Evolutionary conservation across 73 alveolate species (phyloP).

Genomic region (Paramecium tetraurelia): DNA sequence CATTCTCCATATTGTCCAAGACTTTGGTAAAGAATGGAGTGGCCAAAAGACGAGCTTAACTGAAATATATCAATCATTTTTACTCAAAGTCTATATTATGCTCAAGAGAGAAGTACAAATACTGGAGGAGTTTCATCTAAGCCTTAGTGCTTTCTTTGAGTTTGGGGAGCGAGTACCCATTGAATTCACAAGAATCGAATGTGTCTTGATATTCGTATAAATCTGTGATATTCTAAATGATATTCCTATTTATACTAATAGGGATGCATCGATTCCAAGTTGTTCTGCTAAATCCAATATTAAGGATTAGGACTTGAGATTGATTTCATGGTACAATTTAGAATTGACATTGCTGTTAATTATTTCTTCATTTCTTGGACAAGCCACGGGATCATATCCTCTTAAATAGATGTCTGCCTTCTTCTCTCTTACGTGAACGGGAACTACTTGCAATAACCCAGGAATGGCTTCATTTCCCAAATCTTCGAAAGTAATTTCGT

Average conservation of each 20-base stretch:
- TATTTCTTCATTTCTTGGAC: background rate
- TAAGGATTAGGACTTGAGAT: background rate
- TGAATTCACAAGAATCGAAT: background rate
- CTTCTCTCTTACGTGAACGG: slow-evolving; percentile 1
- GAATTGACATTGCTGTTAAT: background rate
- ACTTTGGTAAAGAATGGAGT: background rate
- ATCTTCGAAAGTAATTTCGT: background rate
- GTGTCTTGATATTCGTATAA: slow-evolving; percentile 18
- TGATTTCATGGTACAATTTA: background rate
- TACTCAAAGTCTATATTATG: background rate
- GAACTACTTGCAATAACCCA: background rate
- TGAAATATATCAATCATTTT: background rate
- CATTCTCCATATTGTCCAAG: background rate
- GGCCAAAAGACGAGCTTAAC: background rate
- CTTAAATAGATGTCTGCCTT: background rate
- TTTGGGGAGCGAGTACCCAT: background rate
- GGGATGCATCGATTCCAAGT: background rate
- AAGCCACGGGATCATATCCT: slow-evolving; percentile 2
- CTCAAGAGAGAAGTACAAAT: background rate
- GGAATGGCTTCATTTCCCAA: slow-evolving; percentile 51
- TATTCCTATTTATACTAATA: background rate
- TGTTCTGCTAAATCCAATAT: background rate
- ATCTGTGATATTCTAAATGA: background rate
- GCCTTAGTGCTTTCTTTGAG: background rate
- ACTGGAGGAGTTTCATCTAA: background rate